Conservation (phyloP, 139 green algal genomes). For the Auxenochlorella protothecoides region DNA sequence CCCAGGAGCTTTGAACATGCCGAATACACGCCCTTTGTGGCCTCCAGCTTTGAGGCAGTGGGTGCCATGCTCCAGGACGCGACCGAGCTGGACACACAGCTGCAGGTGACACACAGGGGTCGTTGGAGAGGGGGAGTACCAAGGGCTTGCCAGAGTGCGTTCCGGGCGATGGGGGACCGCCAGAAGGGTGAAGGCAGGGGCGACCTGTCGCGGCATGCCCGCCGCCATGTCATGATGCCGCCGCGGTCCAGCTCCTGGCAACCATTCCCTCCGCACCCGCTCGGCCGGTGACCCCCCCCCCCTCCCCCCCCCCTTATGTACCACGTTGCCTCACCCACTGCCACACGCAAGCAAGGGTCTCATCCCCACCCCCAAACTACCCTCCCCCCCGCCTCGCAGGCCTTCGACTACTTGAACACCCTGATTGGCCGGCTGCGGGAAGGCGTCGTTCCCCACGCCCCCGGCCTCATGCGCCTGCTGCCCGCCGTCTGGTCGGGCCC, state of each 20-base stretch:
- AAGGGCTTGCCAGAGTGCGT: too few relatives aligned
- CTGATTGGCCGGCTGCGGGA: constrained; percentile 62
- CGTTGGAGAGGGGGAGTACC: too few relatives aligned
- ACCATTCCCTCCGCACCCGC: too few relatives aligned
- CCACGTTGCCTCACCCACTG: too few relatives aligned
- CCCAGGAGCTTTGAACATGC: constrained; percentile 52
- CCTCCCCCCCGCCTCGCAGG: constrained; percentile 22
- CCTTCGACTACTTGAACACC: constrained; percentile 61
- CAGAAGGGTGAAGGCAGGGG: too few relatives aligned
- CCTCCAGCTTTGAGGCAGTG: constrained; percentile 34
- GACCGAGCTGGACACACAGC: constrained; percentile 61
- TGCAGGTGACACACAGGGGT: constrained; percentile 27
- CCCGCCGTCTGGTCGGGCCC: constrained; percentile 55
- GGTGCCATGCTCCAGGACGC: constrained; percentile 24
- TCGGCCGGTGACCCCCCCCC: too few relatives aligned
- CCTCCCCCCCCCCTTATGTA: neutral
- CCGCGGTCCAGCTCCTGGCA: too few relatives aligned
- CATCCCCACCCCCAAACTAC: neutral
- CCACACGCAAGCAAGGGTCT: too few relatives aligned
- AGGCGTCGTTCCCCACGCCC: constrained; percentile 35
- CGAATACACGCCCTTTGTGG: constrained; percentile 45
- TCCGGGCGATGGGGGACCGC: too few relatives aligned
- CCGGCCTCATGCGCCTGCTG: constrained; percentile 47
- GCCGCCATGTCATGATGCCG: too few relatives aligned
- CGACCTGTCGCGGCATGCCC: too few relatives aligned